Percentiles rank a stretch among this genome's conserved stretches.
phyloP scores from a whole-genome alignment of 2,329 filamentous ascomycete species.

The Penicillium freii region DNA sequence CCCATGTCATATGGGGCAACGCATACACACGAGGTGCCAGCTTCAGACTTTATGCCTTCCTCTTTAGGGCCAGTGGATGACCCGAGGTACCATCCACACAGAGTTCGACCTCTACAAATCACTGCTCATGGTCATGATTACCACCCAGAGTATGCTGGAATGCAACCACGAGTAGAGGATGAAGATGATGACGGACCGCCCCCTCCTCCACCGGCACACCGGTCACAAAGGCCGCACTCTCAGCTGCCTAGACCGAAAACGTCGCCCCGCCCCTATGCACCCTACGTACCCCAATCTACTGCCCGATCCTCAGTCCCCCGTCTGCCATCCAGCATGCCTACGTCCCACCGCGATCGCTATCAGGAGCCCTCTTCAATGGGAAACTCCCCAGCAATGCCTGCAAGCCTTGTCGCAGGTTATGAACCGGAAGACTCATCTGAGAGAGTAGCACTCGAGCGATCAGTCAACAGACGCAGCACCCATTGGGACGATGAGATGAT shows the following conservation, averaged over 20 bases:
- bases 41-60: slow-evolving; percentile 18
- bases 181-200: slow-evolving; percentile 41
- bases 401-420: slow-evolving; percentile 45
- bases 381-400: slow-evolving; percentile 35
- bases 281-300: slow-evolving; percentile 26
- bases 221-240: slow-evolving; percentile 31
- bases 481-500: slow-evolving; percentile 30
- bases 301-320: background rate
- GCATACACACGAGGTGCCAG: slow-evolving; percentile 20
- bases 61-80: slow-evolving; percentile 22
- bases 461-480: slow-evolving; percentile 27
- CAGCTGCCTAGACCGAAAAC: slow-evolving; percentile 27
- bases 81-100: slow-evolving; percentile 27
- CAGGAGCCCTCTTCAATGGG: slow-evolving; percentile 15
- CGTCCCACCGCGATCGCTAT: background rate
- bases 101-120: slow-evolving; percentile 26
- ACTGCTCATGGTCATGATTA: slow-evolving; percentile 29
- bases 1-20: slow-evolving; percentile 21
- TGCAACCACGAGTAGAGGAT: slow-evolving; percentile 51
- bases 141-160: slow-evolving; percentile 41
- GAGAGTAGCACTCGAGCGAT: slow-evolving; percentile 28
- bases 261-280: slow-evolving; percentile 27
- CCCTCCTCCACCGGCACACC: slow-evolving; percentile 38
- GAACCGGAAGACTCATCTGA: slow-evolving; percentile 35
- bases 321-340: background rate